Evolutionary conservation across 2,329 filamentous ascomycete genomes (phyloP).

Genomic region (Aplosporella prunicola): DNA sequence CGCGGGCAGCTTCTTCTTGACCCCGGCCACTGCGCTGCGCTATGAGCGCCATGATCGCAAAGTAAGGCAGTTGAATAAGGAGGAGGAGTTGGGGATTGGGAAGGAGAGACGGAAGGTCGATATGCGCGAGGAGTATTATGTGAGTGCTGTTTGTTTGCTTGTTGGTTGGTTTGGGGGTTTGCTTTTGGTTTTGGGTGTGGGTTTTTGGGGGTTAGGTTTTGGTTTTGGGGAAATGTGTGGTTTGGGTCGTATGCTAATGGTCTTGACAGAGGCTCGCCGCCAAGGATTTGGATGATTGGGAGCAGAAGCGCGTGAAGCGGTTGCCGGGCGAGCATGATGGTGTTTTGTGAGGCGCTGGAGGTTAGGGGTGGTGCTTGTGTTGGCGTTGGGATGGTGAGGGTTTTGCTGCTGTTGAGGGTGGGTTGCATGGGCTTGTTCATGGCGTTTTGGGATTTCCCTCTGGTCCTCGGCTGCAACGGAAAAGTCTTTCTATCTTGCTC

Average conservation of each 20-base stretch:
- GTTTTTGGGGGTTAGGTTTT: neutral
- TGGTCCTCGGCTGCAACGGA: too few species aligned
- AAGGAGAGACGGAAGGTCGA: conserved; percentile 61
- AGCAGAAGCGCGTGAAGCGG: conserved; percentile 87
- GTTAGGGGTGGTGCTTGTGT: neutral
- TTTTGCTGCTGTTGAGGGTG: too few species aligned
- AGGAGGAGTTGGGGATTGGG: conserved; percentile 78
- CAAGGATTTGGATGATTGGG: conserved; percentile 92
- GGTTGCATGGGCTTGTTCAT: too few species aligned
- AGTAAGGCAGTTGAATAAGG: conserved; percentile 72
- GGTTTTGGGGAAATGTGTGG: neutral
- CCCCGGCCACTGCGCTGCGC: conserved; percentile 82
- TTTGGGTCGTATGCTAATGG: too few species aligned
- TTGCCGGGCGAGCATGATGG: conserved; percentile 86
- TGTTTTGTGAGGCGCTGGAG: conserved; percentile 40
- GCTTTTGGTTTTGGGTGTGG: neutral
- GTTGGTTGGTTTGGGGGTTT: neutral
- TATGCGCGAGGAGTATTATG: conserved; percentile 81
- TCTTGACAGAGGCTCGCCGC: conserved; percentile 60
- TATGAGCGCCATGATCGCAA: conserved; percentile 91
- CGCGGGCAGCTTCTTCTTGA: conserved; percentile 85
- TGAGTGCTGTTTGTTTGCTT: conserved; percentile 42
- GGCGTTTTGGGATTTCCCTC: too few species aligned
- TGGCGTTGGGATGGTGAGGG: neutral
- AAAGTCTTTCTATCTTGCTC: too few species aligned